phyloP scores from a whole-genome alignment of 768 basidiomycete species.

The Boletus vermiculosoides region DNA sequence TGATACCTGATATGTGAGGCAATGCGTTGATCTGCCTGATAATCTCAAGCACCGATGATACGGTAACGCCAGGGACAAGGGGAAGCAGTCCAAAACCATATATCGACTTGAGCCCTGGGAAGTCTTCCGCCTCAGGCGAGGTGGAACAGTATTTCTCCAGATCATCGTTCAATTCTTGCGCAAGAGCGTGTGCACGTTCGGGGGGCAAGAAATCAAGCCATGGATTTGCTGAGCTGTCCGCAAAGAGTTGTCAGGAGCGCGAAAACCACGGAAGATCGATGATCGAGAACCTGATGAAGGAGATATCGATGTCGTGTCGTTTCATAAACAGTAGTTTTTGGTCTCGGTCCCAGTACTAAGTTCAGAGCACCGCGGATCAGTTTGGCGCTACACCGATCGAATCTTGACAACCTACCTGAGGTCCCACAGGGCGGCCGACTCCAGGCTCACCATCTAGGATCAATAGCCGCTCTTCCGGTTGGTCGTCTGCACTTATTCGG shows the following conservation, averaged over 20 bases:
- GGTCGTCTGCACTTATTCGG: slow-evolving; percentile 41
- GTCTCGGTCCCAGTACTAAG: slow-evolving; percentile 70
- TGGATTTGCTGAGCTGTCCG: slow-evolving; percentile 75
- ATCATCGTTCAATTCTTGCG: slow-evolving; percentile 70
- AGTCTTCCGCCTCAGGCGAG: slow-evolving; percentile 41
- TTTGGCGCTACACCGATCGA: not conserved
- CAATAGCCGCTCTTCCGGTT: slow-evolving; percentile 63
- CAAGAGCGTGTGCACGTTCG: slow-evolving; percentile 61
- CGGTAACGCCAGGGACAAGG: slow-evolving; percentile 64
- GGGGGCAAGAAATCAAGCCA: slow-evolving; percentile 88
- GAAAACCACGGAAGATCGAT: slow-evolving; percentile 4
- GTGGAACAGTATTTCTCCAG: slow-evolving; percentile 78
- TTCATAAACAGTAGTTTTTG: slow-evolving; percentile 88
- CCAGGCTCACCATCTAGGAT: slow-evolving; percentile 81
- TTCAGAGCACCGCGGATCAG: slow-evolving; percentile 12
- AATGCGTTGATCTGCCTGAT: slow-evolving; percentile 64
- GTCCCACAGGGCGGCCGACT: slow-evolving; percentile 75
- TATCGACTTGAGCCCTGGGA: slow-evolving; percentile 53
- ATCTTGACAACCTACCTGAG: slow-evolving; percentile 48
- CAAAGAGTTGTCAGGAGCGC: slow-evolving; percentile 15
- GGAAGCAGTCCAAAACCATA: slow-evolving; percentile 87
- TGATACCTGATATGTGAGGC: slow-evolving; percentile 70
- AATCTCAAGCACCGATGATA: slow-evolving; percentile 55
- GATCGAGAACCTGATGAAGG: slow-evolving; percentile 62
- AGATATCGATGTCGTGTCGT: slow-evolving; percentile 74